Evolutionary conservation across 495 filamentous ascomycete genomes (phyloP), one percentile per base, ranked within the genome.

Genomic region (Aspergillus kassunensis): DNA sequence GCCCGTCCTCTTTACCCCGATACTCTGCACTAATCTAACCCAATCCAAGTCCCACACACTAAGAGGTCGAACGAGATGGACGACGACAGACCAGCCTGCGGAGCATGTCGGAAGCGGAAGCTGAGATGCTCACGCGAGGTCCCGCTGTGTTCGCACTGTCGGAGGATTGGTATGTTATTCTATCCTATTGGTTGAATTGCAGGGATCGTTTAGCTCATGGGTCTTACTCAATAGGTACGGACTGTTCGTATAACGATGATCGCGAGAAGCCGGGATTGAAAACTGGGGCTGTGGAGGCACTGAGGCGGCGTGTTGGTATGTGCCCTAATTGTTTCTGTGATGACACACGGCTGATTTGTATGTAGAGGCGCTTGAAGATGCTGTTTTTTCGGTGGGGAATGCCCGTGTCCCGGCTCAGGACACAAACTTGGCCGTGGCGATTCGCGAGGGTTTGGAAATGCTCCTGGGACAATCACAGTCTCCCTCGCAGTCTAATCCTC

Each of bases 301-400:
- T 47, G 29, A 19, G 44, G 29, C 10, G 44, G n/a, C 44, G 44
- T 1, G 44, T 47, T 9, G 42, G 42, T 44, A 16, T 16, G 34
- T 1, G 4, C 1, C 8, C 34, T 4, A 27, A 9, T 4, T 27
- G 24, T 18, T 6, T 3, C n/a, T 5, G n/a, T n/a, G 34, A 16
- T 2, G 13, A 2, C n/a, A 13, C 16, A 6, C 16, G 2, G 6
- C n/a, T 7, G 15, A 18, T 15, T 37, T 4, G 18, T 16, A 37
- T 15, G 34, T 30, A 44, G 44, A 47, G 15, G 30, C 44, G 6
- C 44, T 47, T 15, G 44, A 47, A 20, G 44, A 47, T 35, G 44
- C 44, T 7, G 44, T 47, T 1, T 47, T 47, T 9, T 11, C 19
- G 11, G 6, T 29, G 31, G 16, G 15, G 3, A 25, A 27, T 18